These are phyloP conservation scores for Suillus clintonianus DNA, from an alignment of 768 basidiomycete genomes.

Conservation along the genomic window DNA sequence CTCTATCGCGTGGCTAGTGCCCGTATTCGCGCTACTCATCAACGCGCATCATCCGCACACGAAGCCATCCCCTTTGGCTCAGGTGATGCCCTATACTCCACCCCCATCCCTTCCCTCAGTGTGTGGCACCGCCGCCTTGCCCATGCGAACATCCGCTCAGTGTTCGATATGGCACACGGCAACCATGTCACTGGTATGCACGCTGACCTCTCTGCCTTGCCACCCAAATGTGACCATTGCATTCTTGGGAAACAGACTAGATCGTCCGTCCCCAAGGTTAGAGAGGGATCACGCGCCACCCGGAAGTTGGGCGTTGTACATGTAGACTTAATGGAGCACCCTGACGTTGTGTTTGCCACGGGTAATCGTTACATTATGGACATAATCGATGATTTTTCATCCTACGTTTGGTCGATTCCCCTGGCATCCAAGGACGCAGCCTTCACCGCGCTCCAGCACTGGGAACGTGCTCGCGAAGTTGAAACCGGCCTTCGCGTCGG, in stretches of 20 bases:
- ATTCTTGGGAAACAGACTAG: conserved; percentile 40
- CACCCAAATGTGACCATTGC: conserved; percentile 35
- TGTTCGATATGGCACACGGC: conserved; percentile 14
- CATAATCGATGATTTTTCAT: conserved; percentile 13
- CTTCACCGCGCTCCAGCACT: conserved; percentile 1
- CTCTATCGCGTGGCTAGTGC: too few species aligned
- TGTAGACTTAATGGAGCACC: conserved; percentile 28
- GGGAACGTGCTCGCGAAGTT: conserved; percentile 1
- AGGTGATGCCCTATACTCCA: too few species aligned
- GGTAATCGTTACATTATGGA: conserved; percentile 28
- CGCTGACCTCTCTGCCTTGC: conserved; percentile 16
- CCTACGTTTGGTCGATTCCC: conserved; percentile 7
- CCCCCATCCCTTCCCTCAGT: conserved; percentile 6
- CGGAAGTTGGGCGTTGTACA: conserved; percentile 30
- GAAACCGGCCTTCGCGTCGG: background rate
- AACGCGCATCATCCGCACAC: too few species aligned
- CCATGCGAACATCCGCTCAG: conserved; percentile 20
- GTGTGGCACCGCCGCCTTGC: conserved; percentile 28
- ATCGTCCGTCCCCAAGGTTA: conserved; percentile 28
- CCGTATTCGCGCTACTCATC: too few species aligned
- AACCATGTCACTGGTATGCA: conserved; percentile 23
- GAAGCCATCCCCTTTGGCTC: too few species aligned
- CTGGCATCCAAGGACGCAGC: conserved; percentile 3
- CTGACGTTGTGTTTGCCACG: conserved; percentile 19
- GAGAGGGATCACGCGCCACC: conserved; percentile 27